These are phyloP conservation scores for Phaeomoniella chlamydospora DNA, from an alignment of 2,329 filamentous ascomycete genomes.

Conservation along the genomic window DNA sequence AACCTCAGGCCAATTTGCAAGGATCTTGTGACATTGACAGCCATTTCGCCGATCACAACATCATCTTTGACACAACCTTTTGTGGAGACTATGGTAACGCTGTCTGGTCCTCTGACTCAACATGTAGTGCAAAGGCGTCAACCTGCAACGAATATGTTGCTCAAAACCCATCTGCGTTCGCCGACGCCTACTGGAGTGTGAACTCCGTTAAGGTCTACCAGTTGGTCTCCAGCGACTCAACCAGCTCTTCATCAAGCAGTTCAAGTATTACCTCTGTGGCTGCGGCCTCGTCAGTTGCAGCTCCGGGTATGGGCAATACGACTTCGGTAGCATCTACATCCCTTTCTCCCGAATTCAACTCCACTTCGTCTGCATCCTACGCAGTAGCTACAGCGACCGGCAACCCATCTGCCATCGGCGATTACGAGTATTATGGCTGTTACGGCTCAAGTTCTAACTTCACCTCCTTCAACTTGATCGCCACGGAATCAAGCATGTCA, in stretches of 20 bases:
- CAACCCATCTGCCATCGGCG: neutral
- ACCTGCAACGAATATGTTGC: slow-evolving; percentile 10
- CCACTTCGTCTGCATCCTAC: neutral
- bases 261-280: neutral
- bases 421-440: neutral
- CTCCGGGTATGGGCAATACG: neutral
- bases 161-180: slow-evolving; percentile 7
- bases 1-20: slow-evolving; percentile 43
- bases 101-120: slow-evolving; percentile 24
- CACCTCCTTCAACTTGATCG: neutral
- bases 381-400: neutral
- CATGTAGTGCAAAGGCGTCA: slow-evolving; percentile 44
- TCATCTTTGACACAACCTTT: slow-evolving; percentile 65
- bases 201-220: slow-evolving; percentile 12
- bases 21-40: slow-evolving; percentile 51
- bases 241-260: slow-evolving; percentile 1
- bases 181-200: slow-evolving; percentile 10
- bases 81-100: slow-evolving; percentile 66
- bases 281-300: neutral
- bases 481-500: neutral
- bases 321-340: neutral
- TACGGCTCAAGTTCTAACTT: neutral
- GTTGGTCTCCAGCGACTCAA: slow-evolving; percentile 5
- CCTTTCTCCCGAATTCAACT: neutral
- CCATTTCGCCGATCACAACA: slow-evolving; percentile 53